These are phyloP conservation scores for Fagopyrum homotropicum DNA, from an alignment of 148 eudicot species.

Conservation along the genomic window DNA sequence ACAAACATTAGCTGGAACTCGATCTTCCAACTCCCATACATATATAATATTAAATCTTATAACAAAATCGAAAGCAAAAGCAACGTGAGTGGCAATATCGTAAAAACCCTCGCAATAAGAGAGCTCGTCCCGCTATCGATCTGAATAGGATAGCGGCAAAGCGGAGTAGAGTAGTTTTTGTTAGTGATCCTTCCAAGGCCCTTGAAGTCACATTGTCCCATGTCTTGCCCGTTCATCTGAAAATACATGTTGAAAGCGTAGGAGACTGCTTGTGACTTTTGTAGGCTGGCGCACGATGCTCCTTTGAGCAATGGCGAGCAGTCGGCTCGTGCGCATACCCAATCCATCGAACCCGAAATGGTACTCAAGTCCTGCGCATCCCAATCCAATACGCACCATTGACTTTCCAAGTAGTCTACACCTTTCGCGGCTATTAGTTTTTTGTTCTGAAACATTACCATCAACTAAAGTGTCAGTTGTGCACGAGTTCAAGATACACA, in stretches of 20 bases:
- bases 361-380: constrained; percentile 12
- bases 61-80: not conserved
- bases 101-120: not conserved
- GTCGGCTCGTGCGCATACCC: constrained; percentile 44
- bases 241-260: constrained; percentile 64
- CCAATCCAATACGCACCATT: constrained; percentile 47
- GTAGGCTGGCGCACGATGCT: constrained; percentile 29
- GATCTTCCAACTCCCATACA: not conserved
- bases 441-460: constrained; percentile 22
- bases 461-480: too few relatives aligned
- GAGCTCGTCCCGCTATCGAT: constrained; percentile 28
- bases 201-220: constrained; percentile 45
- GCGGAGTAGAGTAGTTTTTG: constrained; percentile 23
- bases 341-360: constrained; percentile 18
- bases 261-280: constrained; percentile 21
- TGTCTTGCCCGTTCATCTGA: constrained; percentile 55
- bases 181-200: constrained; percentile 42
- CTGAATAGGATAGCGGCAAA: constrained; percentile 50
- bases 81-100: not conserved
- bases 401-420: constrained; percentile 33
- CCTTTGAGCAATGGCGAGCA: constrained; percentile 44
- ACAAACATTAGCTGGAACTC: too few relatives aligned
- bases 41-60: not conserved
- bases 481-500: too few relatives aligned
- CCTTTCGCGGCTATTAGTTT: constrained; percentile 36